Evolutionary conservation across 1,139 yeast genomes (phyloP), one percentile per base, ranked within the genome.

Genomic region (Arxiozyma telluris): DNA sequence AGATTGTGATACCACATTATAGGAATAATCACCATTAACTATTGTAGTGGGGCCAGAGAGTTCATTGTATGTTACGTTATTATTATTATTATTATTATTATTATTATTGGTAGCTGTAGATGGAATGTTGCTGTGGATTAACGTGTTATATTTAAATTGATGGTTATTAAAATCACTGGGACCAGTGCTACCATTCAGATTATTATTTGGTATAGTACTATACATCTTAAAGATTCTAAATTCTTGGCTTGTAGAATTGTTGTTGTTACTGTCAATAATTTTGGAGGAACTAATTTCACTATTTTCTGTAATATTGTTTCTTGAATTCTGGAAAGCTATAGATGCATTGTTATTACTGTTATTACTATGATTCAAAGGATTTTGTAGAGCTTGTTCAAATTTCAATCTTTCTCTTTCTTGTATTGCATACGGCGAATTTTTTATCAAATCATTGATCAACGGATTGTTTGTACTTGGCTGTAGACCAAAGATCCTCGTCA

Each of bases 151-250:
- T 30, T 44, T 34, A 44, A 25, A 30, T 21, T 43, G n/a, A 41
- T 44, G 49, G 38, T 50, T 49, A 42, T 44, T 50, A 23, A 48
- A 45, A 41, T 30, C 48, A 11, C 22, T 44, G 12, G 45, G 22
- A 34, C 44, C 42, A n/a, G 53, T 51, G 20, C 51, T 48, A 9
- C 47, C 47, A 34, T 34, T 34, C 4, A 34, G 12, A 34, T 15
- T 34, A 15, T 34, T 34, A 46, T 41, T 46, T 30, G 25, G 49
- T 46, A 50, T 57, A 34, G 59, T 63, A 4, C 66, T 64, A 56
- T 65, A 67, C 68, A 67, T 64, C 53, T 64, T 65, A 55, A 68
- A 64, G n/a, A 69, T 59, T 55, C 69, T 60, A 20, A 62, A 58
- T 54, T 64, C 64, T 42, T 64, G 52, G 41, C 44, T 49, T n/a